These are phyloP conservation scores for Dactylonectria estremocensis DNA, from an alignment of 2,329 filamentous ascomycete species.

Conservation along the genomic window DNA sequence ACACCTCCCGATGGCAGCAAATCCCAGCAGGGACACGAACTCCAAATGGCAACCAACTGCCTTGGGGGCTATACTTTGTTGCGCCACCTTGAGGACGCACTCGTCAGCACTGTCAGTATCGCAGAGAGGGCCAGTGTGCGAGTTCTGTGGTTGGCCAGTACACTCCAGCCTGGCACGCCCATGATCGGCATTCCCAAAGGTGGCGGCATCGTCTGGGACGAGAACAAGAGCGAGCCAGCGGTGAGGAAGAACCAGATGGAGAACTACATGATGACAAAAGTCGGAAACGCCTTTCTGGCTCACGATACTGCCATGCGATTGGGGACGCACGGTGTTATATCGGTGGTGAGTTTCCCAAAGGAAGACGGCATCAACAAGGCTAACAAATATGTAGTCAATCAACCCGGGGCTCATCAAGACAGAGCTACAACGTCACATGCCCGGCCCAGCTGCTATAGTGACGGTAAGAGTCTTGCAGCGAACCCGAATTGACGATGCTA, in stretches of 20 bases:
- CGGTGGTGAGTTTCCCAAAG: constrained; percentile 22
- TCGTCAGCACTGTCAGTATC: constrained; percentile 17
- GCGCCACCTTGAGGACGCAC: constrained; percentile 26
- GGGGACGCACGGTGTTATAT: constrained; percentile 33
- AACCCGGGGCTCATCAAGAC: constrained; percentile 42
- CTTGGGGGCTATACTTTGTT: constrained; percentile 36
- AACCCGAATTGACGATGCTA: neutral
- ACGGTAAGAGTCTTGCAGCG: constrained; percentile 26
- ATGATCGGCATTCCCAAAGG: constrained; percentile 21
- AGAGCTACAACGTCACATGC: constrained; percentile 38
- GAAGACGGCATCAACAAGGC: neutral
- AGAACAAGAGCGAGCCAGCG: constrained; percentile 29
- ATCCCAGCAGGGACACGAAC: constrained; percentile 35
- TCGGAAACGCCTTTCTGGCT: constrained; percentile 34
- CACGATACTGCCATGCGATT: constrained; percentile 33
- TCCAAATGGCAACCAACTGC: constrained; percentile 43
- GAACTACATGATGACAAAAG: constrained; percentile 45
- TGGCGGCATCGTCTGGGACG: constrained; percentile 37
- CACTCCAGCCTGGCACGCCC: constrained; percentile 35
- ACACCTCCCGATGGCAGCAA: constrained; percentile 37
- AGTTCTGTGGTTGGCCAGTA: constrained; percentile 38
- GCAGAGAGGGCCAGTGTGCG: constrained; percentile 30
- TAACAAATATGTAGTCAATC: constrained; percentile 29
- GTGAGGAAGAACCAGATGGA: constrained; percentile 36
- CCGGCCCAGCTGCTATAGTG: constrained; percentile 35